Evolutionary conservation across 257 asterid species (phyloP), one percentile per base, ranked within the genome.

Genomic region (Solanum gandarillasii): DNA sequence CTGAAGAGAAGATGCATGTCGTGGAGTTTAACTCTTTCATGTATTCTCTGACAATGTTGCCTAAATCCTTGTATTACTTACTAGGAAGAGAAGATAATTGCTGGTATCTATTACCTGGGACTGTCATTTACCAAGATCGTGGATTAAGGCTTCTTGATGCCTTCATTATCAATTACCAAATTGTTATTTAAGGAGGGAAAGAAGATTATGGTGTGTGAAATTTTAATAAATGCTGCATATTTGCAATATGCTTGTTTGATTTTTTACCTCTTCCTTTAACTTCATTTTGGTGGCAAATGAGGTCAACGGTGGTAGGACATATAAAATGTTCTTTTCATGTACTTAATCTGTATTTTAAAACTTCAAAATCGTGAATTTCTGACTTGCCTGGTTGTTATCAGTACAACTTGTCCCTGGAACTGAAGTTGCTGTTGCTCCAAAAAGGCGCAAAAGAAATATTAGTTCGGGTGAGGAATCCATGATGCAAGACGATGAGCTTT

Each of bases 351-450:
- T 35, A 29, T 48, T 46, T 48, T 29, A 38, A 2, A 48, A 82
- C 38, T 82, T 82, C 70, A 82, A 48, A 48, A 48, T 82, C 41
- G 11, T 48, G 86, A 82, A 81, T 43, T 29, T 91, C 87, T 93
- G 86, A 93, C 91, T 84, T 83, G 86, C 85, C 86, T 87, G 39
- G 46, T 89, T 91, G 88, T 89, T 90, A 84, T 55, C 95, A 97
- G 99, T 95, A 68, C 98, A 93, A 93, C 99, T 97, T 88, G 98
- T 97, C 82, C 99, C 98, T 34, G 99, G 96, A 88, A 91, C 95
- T 85, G 98, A 97, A 91, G 98, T 97, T 91, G 98, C 99, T 82
- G 98, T 97, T 89, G 98, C 98, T 83, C 98, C 98, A 85, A 97
- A 97, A 94, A 92, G 95, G 87, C 98, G 99, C 79, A 95, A 92